A percentile compares a stretch with the other conserved stretches of the same genome.
phyloP scores from a whole-genome alignment of 371 early-diverging fungal species.

The Caulochytrium protostelioides region DNA sequence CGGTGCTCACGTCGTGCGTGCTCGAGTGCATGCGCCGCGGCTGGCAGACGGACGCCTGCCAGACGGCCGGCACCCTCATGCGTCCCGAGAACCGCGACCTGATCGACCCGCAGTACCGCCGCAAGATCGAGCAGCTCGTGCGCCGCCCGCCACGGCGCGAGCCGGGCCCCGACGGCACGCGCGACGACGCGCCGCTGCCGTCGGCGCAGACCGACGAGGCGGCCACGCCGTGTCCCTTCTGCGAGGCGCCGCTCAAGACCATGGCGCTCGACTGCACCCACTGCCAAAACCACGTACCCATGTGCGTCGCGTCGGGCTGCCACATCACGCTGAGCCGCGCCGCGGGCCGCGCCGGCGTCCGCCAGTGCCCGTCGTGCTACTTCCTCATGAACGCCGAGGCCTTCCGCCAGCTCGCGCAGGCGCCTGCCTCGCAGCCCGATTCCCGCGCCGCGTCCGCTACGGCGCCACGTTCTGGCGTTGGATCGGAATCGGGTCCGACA shows the following conservation, averaged over 20 bases:
- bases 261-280: slow-evolving; percentile 21
- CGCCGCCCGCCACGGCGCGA: too few species aligned
- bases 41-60: slow-evolving; percentile 18
- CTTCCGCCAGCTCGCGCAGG: too few species aligned
- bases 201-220: slow-evolving; percentile 13
- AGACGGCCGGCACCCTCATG: slow-evolving; percentile 28
- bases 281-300: slow-evolving; percentile 28
- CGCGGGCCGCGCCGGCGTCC: too few species aligned
- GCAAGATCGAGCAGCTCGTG: slow-evolving; percentile 30
- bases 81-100: slow-evolving; percentile 24
- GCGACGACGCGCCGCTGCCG: too few species aligned
- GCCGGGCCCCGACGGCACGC: too few species aligned
- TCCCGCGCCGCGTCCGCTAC: too few species aligned
- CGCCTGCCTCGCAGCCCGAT: too few species aligned
- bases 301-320: slow-evolving; percentile 32
- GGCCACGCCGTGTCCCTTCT: slow-evolving; percentile 23
- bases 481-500: too few species aligned
- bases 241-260: slow-evolving; percentile 12
- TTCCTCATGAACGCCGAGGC: too few species aligned
- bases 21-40: slow-evolving; percentile 25
- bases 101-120: slow-evolving; percentile 25
- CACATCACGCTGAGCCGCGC: too few species aligned
- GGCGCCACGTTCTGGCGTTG: too few species aligned
- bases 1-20: slow-evolving; percentile 32
- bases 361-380: too few species aligned